Percentiles rank a stretch among this genome's conserved stretches.
Evolutionary conservation across 148 eudicot genomes (phyloP).

Genomic region (Cornus florida): DNA sequence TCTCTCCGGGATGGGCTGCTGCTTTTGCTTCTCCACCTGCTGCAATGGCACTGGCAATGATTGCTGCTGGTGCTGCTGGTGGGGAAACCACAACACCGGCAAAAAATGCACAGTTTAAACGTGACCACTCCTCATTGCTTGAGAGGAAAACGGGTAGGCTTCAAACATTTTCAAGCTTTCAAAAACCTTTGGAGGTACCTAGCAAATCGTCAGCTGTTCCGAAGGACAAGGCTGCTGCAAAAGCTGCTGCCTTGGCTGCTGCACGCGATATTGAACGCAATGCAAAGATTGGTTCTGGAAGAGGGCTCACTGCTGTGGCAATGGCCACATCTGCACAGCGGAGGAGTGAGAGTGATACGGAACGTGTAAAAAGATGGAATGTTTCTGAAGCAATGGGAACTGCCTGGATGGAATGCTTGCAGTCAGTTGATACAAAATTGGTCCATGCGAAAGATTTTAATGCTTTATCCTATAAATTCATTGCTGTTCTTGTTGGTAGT

Average conservation of each 20-base stretch:
- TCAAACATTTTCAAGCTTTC: constrained; percentile 94
- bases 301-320: constrained; percentile 99
- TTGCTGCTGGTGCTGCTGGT: constrained; percentile 98
- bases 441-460: constrained; percentile 92
- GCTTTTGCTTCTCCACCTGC: constrained; percentile 99
- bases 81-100: constrained; percentile 82
- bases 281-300: constrained; percentile 97
- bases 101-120: constrained; percentile 63
- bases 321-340: constrained; percentile 98
- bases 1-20: constrained; percentile 96
- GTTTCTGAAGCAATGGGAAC: constrained; percentile 97
- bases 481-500: constrained; percentile 96
- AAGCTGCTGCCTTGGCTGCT: constrained; percentile 98
- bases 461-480: constrained; percentile 87
- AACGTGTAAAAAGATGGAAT: constrained; percentile 91
- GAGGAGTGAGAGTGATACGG: constrained; percentile 76
- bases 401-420: constrained; percentile 98
- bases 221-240: constrained; percentile 95
- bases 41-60: constrained; percentile 98
- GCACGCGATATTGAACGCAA: constrained; percentile 98
- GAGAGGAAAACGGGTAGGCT: constrained; percentile 81
- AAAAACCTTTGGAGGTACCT: constrained; percentile 59
- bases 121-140: constrained; percentile 67
- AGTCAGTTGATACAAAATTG: constrained; percentile 83
- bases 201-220: constrained; percentile 53